These are phyloP conservation scores for Thermoascus crustaceus DNA, from an alignment of 2,329 filamentous ascomycete genomes.

Conservation along the genomic window DNA sequence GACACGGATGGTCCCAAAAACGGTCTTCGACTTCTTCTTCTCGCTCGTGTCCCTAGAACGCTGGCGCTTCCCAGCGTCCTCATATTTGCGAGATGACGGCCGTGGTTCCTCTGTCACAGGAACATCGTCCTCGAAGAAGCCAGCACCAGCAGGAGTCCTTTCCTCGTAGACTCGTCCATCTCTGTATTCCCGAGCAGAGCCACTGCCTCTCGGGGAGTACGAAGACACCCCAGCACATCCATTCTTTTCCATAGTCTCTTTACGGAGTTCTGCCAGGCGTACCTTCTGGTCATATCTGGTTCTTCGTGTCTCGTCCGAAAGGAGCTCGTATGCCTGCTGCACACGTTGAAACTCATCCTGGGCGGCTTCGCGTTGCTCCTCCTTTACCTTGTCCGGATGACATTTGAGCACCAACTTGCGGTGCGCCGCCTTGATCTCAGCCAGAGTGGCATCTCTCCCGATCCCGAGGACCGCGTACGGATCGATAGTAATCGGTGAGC, in stretches of 20 bases:
- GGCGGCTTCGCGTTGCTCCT: constrained; percentile 69
- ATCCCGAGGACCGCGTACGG: constrained; percentile 74
- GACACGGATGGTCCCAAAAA: too few species aligned
- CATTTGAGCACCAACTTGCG: constrained; percentile 80
- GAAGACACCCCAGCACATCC: too few species aligned
- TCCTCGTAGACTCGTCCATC: constrained; percentile 38
- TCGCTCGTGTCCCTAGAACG: constrained; percentile 27
- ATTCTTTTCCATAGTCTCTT: constrained; percentile 43
- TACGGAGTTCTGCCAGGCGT: constrained; percentile 57
- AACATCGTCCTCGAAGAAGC: constrained; percentile 31
- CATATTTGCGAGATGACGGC: constrained; percentile 31
- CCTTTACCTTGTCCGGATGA: constrained; percentile 85
- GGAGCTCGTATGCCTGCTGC: constrained; percentile 84
- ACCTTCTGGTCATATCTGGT: constrained; percentile 70
- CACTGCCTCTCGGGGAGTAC: constrained; percentile 15
- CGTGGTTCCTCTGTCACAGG: constrained; percentile 30
- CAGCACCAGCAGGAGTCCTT: constrained; percentile 27
- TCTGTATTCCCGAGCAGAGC: constrained; percentile 30
- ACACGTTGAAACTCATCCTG: constrained; percentile 86
- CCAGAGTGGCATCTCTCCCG: constrained; percentile 58
- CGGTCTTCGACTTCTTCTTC: constrained; percentile 28
- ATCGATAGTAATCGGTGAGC: constrained; percentile 45
- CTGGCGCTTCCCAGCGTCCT: constrained; percentile 27
- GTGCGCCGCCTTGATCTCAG: constrained; percentile 70
- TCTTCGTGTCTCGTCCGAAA: constrained; percentile 68